phyloP scores from a whole-genome alignment of 2,329 filamentous ascomycete genomes.

The Penicillium sp. region DNA sequence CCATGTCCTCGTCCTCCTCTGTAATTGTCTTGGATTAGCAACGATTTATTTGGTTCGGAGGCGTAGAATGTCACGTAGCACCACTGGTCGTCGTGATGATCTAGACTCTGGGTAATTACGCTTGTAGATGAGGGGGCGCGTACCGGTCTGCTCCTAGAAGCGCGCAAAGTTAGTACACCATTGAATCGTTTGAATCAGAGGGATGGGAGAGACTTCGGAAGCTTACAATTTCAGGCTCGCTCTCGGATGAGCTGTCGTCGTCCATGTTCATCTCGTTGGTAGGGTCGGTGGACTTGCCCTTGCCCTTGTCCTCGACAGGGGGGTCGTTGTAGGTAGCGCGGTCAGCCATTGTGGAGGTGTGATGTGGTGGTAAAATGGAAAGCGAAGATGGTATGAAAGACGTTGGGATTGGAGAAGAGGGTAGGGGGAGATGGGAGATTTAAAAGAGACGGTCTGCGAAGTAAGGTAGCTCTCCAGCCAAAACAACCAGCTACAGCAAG shows the following conservation, averaged over 20 bases:
- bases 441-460: constrained; percentile 25
- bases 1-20: constrained; percentile 71
- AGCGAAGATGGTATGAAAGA: constrained; percentile 1
- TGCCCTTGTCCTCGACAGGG: constrained; percentile 68
- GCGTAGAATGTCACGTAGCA: background rate
- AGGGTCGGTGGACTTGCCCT: constrained; percentile 68
- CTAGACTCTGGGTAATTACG: background rate
- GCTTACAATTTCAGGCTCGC: constrained; percentile 48
- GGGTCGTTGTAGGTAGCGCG: constrained; percentile 35
- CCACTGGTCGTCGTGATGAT: background rate
- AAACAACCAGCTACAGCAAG: constrained; percentile 26
- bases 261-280: constrained; percentile 67
- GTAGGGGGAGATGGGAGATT: constrained; percentile 9
- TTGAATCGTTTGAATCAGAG: background rate
- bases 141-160: constrained; percentile 26
- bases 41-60: background rate
- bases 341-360: constrained; percentile 35
- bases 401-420: constrained; percentile 15
- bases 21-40: constrained; percentile 13
- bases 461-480: constrained; percentile 23
- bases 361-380: constrained; percentile 1
- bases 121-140: background rate
- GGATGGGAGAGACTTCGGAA: background rate
- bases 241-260: constrained; percentile 67
- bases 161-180: constrained; percentile 3